Percentiles rank a stretch among this genome's conserved stretches.
Conservation (phyloP, 345 rosid species). For the Populus simonii region DNA sequence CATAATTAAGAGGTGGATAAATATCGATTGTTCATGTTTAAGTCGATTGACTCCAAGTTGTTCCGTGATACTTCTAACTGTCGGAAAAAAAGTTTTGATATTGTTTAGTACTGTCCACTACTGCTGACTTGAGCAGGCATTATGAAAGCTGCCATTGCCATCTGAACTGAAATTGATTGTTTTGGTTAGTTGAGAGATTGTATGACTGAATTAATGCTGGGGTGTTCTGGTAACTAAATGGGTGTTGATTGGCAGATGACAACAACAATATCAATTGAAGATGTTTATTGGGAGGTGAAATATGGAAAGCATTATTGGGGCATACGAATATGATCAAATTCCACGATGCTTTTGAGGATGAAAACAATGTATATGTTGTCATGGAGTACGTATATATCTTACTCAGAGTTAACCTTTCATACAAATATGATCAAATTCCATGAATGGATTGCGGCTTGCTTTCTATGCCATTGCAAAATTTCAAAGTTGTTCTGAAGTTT, state of each 20-base stretch:
- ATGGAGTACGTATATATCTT: slow-evolving; percentile 65
- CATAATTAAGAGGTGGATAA: no score
- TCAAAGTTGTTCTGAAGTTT: background rate
- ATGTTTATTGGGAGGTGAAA: slow-evolving; percentile 84
- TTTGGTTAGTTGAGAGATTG: background rate
- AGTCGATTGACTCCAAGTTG: no score
- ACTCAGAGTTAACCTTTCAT: background rate
- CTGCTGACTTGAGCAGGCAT: background rate
- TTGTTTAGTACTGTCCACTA: background rate
- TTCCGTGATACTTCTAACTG: no score
- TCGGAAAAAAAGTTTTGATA: background rate
- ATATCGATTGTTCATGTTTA: no score
- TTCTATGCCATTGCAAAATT: slow-evolving; percentile 2
- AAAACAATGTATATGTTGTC: slow-evolving; percentile 62
- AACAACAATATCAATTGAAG: slow-evolving; percentile 72
- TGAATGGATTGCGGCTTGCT: background rate
- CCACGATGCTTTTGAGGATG: slow-evolving; percentile 78
- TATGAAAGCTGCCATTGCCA: background rate
- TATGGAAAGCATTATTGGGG: slow-evolving; percentile 71
- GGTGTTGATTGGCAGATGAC: slow-evolving; percentile 67
- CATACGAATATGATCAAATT: slow-evolving; percentile 70
- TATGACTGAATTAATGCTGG: background rate
- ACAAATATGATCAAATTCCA: background rate
- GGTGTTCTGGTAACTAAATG: slow-evolving; percentile 8
- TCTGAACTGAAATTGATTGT: background rate